Base-by-base conservation (phyloP, 2,329 filamentous ascomycete genomes). In the Pestalotiopsis fici region DNA sequence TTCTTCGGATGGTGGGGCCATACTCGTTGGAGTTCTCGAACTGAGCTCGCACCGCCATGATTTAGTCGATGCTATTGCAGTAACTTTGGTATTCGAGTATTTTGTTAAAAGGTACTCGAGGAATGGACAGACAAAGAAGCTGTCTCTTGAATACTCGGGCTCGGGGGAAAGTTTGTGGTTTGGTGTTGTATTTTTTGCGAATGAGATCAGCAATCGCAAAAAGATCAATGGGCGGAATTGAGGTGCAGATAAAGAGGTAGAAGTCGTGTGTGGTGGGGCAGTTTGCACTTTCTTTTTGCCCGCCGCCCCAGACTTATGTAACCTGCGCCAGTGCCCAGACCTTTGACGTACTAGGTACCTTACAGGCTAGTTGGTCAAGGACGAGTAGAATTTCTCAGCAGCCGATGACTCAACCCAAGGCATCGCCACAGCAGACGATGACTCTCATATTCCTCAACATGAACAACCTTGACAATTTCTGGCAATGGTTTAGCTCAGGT, bases 1-100 rank as follows among this genome's bases (percentile, higher is more conserved):
- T 27, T 27, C 55, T 27, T 57, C 21, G 50, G 13, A 67, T 73
- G 72, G 73, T 73, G 74, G 74, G 73, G 75, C 90, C 43, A 78
- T 85, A 95, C 93, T 96, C 93, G 84, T 95, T 95, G 76, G 92
- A 95, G 85, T 95, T 95, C 83, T 96, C 93, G 80, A 96, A 96
- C 80, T 94, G 89, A 73, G 89, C 89, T 78, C 89, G 88, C 67
- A 91, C 88, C 77, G 89, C 88, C 89, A 91, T 91, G 77, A 75
- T 84, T 59, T 64, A 31, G 18, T 31, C 6, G 18, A 23, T 31
- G 9, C 18, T 54, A 13, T 31, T 71, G 64, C 62, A 56, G 66
- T 63, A 67, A 72, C 65, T 59, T 37, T 57, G 35, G 64, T 55
- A 69, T 69, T 70, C 55, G 65, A 43, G 27, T 37, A 50, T 35